These are phyloP conservation scores for Blepharisma undulans DNA, from an alignment of 169 alveolate genomes.

Conservation along the genomic window DNA sequence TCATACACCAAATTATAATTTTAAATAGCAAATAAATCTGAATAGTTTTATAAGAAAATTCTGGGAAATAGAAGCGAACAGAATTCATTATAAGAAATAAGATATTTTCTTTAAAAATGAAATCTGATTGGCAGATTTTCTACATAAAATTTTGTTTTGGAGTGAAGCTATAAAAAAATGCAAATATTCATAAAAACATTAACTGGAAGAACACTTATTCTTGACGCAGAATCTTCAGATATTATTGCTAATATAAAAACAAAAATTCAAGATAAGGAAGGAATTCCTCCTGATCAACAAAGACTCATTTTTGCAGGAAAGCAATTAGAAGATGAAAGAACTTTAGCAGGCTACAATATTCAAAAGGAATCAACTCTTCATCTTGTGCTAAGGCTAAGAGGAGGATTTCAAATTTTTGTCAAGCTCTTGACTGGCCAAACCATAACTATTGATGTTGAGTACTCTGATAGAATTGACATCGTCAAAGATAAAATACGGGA, in stretches of 20 bases:
- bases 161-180: background rate
- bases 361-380: conserved; percentile 61
- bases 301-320: conserved; percentile 54
- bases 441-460: conserved; percentile 68
- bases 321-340: conserved; percentile 51
- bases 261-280: conserved; percentile 57
- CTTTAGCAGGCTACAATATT: conserved; percentile 63
- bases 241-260: conserved; percentile 47
- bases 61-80: no score
- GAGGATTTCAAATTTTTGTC: conserved; percentile 54
- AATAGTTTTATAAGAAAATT: no score
- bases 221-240: conserved; percentile 51
- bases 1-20: no score
- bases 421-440: conserved; percentile 60
- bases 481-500: conserved; percentile 74
- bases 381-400: conserved; percentile 64
- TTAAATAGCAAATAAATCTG: no score
- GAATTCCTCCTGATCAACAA: conserved; percentile 62
- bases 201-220: conserved; percentile 51
- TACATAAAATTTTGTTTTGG: no score
- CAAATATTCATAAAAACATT: conserved; percentile 36
- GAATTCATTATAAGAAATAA: no score
- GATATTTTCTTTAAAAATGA: no score
- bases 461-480: conserved; percentile 71
- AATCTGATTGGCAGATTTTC: no score